Percentiles rank a stretch among this genome's conserved stretches.
Conservation (phyloP, 2,329 filamentous ascomycete genomes). For the Dactylellina leptospora region DNA sequence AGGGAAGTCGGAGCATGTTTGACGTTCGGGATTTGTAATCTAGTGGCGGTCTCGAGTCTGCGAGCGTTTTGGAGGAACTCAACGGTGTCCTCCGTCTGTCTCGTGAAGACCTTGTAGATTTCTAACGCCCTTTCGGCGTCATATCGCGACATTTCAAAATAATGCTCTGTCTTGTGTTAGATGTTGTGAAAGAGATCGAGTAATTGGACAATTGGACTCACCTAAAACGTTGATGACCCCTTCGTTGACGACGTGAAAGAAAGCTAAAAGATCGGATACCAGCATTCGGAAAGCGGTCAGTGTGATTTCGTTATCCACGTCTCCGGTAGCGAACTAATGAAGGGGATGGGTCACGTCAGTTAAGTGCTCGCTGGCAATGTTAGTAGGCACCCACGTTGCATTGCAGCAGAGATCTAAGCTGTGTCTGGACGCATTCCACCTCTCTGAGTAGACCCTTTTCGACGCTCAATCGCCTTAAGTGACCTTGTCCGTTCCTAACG, state of each 20-base stretch:
- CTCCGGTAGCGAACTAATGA: constrained; percentile 79
- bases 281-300: constrained; percentile 91
- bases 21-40: constrained; percentile 92
- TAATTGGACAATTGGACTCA: constrained; percentile 62
- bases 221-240: constrained; percentile 96
- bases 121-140: constrained; percentile 91
- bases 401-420: constrained; percentile 83
- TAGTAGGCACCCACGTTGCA: constrained; percentile 85
- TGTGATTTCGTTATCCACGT: constrained; percentile 92
- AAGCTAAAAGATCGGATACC: constrained; percentile 84
- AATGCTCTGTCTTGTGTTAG: constrained; percentile 72
- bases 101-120: constrained; percentile 91
- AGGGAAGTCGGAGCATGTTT: constrained; percentile 96
- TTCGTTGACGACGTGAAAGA: constrained; percentile 96
- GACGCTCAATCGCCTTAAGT: constrained; percentile 83
- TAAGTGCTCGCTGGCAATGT: too few species aligned
- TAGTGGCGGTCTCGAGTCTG: constrained; percentile 88
- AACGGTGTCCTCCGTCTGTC: constrained; percentile 91
- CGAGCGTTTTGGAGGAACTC: constrained; percentile 86
- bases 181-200: not conserved
- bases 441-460: constrained; percentile 93
- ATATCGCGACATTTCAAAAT: constrained; percentile 96
- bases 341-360: too few species aligned
- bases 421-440: constrained; percentile 87
- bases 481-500: constrained; percentile 81